phyloP scores from a whole-genome alignment of 1,139 yeast genomes.

The Yamadazyma triangularis region DNA sequence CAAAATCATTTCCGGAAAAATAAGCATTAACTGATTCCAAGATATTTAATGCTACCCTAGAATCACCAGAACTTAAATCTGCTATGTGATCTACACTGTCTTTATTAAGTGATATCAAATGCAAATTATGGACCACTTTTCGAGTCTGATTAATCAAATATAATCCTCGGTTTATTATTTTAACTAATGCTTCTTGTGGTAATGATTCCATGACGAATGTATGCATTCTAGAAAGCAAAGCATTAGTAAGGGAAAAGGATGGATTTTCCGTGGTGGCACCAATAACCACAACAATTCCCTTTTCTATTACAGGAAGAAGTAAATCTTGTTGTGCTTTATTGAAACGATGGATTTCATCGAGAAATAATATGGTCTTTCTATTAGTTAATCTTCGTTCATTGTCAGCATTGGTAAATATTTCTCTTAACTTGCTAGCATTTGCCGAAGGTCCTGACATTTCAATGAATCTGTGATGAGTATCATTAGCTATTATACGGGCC shows the following conservation, averaged over 20 bases:
- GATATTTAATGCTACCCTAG: conserved; percentile 74
- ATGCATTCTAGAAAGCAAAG: conserved; percentile 81
- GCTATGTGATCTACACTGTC: conserved; percentile 69
- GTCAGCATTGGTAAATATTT: conserved; percentile 68
- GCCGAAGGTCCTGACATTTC: conserved; percentile 87
- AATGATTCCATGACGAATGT: conserved; percentile 78
- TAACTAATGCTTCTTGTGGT: conserved; percentile 46
- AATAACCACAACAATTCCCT: conserved; percentile 61
- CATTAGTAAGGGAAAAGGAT: conserved; percentile 83
- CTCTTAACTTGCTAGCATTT: conserved; percentile 65
- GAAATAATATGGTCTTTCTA: conserved; percentile 69
- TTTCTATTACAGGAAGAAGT: conserved; percentile 68
- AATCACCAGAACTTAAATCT: conserved; percentile 82
- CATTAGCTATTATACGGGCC: conserved; percentile 54
- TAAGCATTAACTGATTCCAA: conserved; percentile 52
- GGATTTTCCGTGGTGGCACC: conserved; percentile 99
- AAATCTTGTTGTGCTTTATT: conserved; percentile 89
- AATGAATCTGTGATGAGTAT: conserved; percentile 55
- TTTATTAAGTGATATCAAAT: conserved; percentile 47
- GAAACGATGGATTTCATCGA: conserved; percentile 92
- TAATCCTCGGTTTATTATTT: conserved; percentile 61
- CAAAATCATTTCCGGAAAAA: conserved; percentile 31
- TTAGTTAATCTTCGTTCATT: conserved; percentile 65
- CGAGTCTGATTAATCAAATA: conserved; percentile 59
- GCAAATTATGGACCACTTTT: conserved; percentile 32